Evolutionary conservation across 2,329 filamentous ascomycete genomes (phyloP), one percentile per base, ranked within the genome.

Genomic region (Aspergillus latus): DNA sequence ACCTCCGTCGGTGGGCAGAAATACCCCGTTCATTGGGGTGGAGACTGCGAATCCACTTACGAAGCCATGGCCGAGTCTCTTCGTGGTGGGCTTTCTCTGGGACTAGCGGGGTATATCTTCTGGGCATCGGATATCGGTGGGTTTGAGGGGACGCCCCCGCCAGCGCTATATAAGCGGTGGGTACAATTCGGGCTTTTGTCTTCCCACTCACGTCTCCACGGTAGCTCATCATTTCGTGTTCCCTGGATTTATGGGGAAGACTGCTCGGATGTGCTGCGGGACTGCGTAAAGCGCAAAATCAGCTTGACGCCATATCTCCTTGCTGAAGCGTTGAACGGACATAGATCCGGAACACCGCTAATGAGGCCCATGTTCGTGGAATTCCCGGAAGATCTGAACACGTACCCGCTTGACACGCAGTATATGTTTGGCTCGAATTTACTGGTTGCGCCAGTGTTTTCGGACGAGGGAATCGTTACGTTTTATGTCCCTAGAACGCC

Each of bases 141-240:
- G 0, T 89, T 90, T 63, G 88, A 90, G 66, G 88, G 88, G 2
- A 81, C 74, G 3, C 87, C 88, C 3, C 80, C 79, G 2, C 85
- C 84, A 0, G 86, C 84, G 76, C 82, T 90, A 64, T 90, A 90
- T 73, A 90, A 90, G 74, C 84, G 88, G 48, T 90, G 88, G 88
- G 86, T 90, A 5, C 86, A 86, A n/a, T 89, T 90, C 70, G 88
- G 88, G 0, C 78, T 90, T 1, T 74, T 90, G 40, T 89, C 86
- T 62, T 84, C 83, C 8, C 88, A 90, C 70, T 88, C 85, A 37
- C 81, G 87, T 11, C 78, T 90, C 9, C 88, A 90, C 68, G 88
- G 88, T 2, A 87, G 84, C 49, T 82, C 79, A 58, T 87, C 84
- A 3, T 90, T 89, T 73, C 85, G 88, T 15, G 87, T 90, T n/a